Conservation (phyloP, 139 green algal species). For the Chlorella sp. region DNA sequence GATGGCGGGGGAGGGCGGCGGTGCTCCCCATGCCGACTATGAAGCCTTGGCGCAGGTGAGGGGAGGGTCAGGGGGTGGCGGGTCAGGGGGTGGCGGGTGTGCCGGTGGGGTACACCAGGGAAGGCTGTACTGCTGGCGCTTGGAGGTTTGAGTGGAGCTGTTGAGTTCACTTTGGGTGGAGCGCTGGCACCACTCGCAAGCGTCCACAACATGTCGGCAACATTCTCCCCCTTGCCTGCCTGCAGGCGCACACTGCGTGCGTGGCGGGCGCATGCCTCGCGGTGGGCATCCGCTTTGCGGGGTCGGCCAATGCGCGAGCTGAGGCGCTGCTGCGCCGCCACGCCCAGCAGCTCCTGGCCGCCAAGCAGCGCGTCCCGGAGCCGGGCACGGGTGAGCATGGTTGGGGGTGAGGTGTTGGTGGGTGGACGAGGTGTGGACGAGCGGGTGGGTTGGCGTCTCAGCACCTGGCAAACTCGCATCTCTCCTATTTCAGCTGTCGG, state of each 20-base stretch:
- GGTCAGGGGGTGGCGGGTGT: too few relatives aligned
- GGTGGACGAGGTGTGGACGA: background rate
- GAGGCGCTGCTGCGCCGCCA: constrained; percentile 63
- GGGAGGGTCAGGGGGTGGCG: too few relatives aligned
- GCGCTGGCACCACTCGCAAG: too few relatives aligned
- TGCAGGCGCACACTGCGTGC: constrained; percentile 57
- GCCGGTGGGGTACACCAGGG: too few relatives aligned
- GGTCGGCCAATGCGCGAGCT: constrained; percentile 61
- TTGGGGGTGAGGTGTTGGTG: too few relatives aligned
- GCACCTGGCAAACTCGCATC: too few relatives aligned
- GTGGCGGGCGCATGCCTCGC: constrained; percentile 86
- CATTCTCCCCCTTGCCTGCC: background rate
- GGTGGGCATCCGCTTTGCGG: constrained; percentile 88
- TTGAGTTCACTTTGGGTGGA: too few relatives aligned
- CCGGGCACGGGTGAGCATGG: constrained; percentile 24
- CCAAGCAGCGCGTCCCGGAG: constrained; percentile 69
- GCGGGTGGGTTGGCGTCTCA: background rate
- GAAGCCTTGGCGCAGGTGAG: constrained; percentile 12
- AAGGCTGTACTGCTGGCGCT: too few relatives aligned
- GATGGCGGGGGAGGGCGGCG: constrained; percentile 12
- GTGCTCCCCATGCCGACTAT: background rate
- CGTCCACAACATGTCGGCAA: background rate
- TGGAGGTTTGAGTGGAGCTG: too few relatives aligned
- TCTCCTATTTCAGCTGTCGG: too few relatives aligned
- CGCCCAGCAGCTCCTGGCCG: constrained; percentile 68